These are phyloP conservation scores for Mycena galericulata DNA, from an alignment of 768 basidiomycete species.

Conservation along the genomic window DNA sequence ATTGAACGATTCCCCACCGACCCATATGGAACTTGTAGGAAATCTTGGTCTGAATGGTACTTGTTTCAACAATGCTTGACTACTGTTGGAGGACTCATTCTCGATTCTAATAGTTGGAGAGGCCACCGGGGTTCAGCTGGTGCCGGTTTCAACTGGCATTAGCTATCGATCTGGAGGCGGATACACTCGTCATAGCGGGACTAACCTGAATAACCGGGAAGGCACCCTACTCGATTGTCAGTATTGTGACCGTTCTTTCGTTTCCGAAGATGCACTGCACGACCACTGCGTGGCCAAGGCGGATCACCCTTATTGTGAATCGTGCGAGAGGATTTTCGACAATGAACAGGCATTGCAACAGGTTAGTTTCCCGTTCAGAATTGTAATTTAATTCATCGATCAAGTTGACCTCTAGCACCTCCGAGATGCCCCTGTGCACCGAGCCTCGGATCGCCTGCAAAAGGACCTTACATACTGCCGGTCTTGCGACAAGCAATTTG, in stretches of 20 bases:
- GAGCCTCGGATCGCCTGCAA: neutral
- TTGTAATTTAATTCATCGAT: neutral
- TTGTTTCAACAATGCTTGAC: neutral
- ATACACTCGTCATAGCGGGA: too few species aligned
- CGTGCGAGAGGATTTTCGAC: constrained; percentile 2
- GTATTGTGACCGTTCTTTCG: constrained; percentile 6
- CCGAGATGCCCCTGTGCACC: constrained; percentile 12
- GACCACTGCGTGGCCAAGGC: constrained; percentile 3
- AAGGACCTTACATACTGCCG: neutral
- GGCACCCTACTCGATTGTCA: constrained; percentile 4
- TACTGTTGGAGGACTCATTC: neutral
- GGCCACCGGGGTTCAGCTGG: neutral
- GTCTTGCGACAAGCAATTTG: constrained; percentile 1
- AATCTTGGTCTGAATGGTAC: neutral
- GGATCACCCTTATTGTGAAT: constrained; percentile 17
- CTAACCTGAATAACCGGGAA: neutral
- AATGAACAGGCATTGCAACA: constrained; percentile 10
- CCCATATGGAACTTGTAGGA: neutral
- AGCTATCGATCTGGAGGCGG: neutral
- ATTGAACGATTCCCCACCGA: neutral
- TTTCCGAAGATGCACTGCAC: neutral
- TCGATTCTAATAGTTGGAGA: neutral
- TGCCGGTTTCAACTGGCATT: neutral
- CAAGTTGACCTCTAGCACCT: constrained; percentile 1
- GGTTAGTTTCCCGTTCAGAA: neutral